A percentile compares a stretch with the other conserved stretches of the same genome.
phyloP scores from a whole-genome alignment of 2,329 filamentous ascomycete genomes.

The Colletotrichum sp. region DNA sequence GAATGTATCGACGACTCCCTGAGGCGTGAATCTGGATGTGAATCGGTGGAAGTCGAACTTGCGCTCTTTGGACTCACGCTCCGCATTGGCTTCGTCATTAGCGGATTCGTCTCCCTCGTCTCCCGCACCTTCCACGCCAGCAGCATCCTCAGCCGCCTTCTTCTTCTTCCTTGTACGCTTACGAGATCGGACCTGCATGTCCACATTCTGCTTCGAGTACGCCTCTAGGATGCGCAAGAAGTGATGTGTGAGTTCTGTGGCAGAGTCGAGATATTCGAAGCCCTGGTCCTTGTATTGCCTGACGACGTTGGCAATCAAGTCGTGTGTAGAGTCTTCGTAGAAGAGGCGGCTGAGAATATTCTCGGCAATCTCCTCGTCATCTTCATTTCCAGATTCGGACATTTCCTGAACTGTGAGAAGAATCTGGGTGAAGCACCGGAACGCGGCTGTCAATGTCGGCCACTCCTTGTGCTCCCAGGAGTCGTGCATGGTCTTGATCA shows the following conservation, averaged over 20 bases:
- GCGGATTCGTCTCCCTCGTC: conserved; percentile 72
- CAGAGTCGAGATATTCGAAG: conserved; percentile 90
- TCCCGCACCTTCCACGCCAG: conserved; percentile 49
- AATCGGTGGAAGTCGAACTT: conserved; percentile 95
- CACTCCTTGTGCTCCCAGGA: conserved; percentile 84
- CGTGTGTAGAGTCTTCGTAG: conserved; percentile 95
- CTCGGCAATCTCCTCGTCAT: conserved; percentile 97
- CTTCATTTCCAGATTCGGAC: conserved; percentile 80
- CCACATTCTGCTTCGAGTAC: conserved; percentile 93
- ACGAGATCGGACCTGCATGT: conserved; percentile 89
- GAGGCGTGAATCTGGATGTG: conserved; percentile 78
- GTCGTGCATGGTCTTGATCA: conserved; percentile 83
- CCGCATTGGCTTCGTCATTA: conserved; percentile 74
- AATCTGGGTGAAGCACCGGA: conserved; percentile 96
- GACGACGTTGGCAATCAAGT: conserved; percentile 80
- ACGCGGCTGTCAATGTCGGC: conserved; percentile 84
- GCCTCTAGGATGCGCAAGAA: conserved; percentile 90
- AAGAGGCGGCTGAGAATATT: conserved; percentile 98
- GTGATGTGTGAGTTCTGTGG: conserved; percentile 88
- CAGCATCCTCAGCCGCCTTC: conserved; percentile 59
- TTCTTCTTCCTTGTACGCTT: conserved; percentile 76
- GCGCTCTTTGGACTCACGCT: conserved; percentile 77
- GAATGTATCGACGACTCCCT: conserved; percentile 89
- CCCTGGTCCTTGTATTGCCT: conserved; percentile 92
- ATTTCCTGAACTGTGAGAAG: conserved; percentile 92